Conservation (phyloP, 129 eudicot species). For the Flaveria ramosissima region DNA sequence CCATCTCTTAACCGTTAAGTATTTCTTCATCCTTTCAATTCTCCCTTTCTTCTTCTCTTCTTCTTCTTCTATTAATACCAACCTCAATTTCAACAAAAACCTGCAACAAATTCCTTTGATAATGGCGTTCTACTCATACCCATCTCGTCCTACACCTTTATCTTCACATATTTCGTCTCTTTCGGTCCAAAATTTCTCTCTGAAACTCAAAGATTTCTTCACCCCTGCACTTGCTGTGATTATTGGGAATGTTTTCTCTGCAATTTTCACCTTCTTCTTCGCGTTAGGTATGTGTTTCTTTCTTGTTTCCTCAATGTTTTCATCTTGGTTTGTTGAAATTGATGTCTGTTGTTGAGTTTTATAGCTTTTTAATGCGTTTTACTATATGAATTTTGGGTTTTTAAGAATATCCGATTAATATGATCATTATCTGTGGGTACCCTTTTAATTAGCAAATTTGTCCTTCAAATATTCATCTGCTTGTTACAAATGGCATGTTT, state of each 20-base stretch:
- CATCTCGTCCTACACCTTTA: slow-evolving; percentile 59
- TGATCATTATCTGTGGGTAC: not conserved
- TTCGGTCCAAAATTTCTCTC: slow-evolving; percentile 38
- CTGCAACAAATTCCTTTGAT: not conserved
- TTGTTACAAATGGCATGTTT: no score
- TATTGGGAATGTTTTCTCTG: slow-evolving; percentile 76
- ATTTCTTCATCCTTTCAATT: not conserved
- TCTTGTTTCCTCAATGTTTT: not conserved
- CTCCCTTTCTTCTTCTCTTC: not conserved
- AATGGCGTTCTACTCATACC: slow-evolving; percentile 79
- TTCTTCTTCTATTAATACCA: slow-evolving; percentile 12
- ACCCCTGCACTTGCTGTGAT: slow-evolving; percentile 63
- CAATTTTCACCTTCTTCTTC: slow-evolving; percentile 88
- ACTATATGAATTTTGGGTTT: not conserved
- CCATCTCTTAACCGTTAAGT: slow-evolving; percentile 32
- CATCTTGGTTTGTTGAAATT: not conserved
- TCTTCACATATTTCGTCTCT: slow-evolving; percentile 42
- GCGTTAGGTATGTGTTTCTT: slow-evolving; percentile 60
- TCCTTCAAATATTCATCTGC: no score
- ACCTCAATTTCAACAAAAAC: slow-evolving; percentile 16
- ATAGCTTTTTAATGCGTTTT: not conserved
- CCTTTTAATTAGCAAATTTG: no score
- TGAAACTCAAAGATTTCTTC: slow-evolving; percentile 54
- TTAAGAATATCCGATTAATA: slow-evolving; percentile 12
- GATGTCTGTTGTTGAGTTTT: no score